A percentile compares a stretch with the other conserved stretches of the same genome.
Conservation (phyloP, 768 basidiomycete genomes). For the Psilocybe subaeruginosa region DNA sequence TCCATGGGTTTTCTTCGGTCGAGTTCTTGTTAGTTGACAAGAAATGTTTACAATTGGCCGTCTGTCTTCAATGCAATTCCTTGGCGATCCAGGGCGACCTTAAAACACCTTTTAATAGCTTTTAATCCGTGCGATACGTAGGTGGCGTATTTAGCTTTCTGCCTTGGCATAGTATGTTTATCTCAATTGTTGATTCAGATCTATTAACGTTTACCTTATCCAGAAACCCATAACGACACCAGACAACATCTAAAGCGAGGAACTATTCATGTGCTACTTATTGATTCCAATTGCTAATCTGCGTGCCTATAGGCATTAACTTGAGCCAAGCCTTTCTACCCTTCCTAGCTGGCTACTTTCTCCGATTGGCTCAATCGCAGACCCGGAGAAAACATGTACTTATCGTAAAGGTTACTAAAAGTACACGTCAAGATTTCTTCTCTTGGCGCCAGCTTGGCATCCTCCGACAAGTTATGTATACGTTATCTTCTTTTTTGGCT, state of each 20-base stretch:
- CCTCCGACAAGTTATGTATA: not conserved
- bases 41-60: not conserved
- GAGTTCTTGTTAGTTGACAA: not conserved
- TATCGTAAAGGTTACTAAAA: slow-evolving; percentile 1
- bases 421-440: not conserved
- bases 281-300: not conserved
- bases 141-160: slow-evolving; percentile 25
- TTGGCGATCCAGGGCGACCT: slow-evolving; percentile 7
- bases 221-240: not conserved
- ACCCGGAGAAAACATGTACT: not conserved
- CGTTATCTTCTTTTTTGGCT: not conserved
- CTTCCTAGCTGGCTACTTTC: not conserved
- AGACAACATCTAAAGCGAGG: not conserved
- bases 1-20: not conserved
- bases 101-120: not conserved
- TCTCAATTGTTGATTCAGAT: not conserved
- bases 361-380: not conserved
- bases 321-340: not conserved
- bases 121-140: slow-evolving; percentile 18
- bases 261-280: not conserved
- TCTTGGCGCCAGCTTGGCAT: not conserved
- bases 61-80: not conserved
- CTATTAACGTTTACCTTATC: not conserved
- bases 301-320: not conserved
- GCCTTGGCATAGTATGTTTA: slow-evolving; percentile 17